phyloP scores from a whole-genome alignment of 257 asterid genomes.

The Penstemon davidsonii region DNA sequence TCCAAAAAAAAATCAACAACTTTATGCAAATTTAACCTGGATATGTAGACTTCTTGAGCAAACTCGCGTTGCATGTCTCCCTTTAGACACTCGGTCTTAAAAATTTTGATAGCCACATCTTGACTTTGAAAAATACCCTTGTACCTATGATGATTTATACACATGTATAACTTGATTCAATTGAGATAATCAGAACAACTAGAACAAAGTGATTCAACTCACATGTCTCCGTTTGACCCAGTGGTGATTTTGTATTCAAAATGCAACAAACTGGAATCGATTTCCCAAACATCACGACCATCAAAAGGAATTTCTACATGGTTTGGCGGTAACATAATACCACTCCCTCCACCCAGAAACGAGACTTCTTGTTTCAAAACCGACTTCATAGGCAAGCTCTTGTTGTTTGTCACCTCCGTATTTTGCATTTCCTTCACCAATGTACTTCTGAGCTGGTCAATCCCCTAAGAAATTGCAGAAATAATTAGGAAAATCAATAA shows the following conservation, averaged over 20 bases:
- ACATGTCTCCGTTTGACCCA: slow-evolving; percentile 77
- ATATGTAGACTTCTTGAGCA: slow-evolving; percentile 79
- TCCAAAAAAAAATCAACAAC: too few relatives aligned
- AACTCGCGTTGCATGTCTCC: slow-evolving; percentile 66
- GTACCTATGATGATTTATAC: slow-evolving; percentile 50
- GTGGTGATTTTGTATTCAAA: slow-evolving; percentile 62
- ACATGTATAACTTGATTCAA: slow-evolving; percentile 18
- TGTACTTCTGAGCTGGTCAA: slow-evolving; percentile 52
- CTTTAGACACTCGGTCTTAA: slow-evolving; percentile 50
- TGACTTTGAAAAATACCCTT: slow-evolving; percentile 67
- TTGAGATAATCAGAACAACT: not conserved
- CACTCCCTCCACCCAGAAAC: slow-evolving; percentile 33
- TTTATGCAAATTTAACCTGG: slow-evolving; percentile 47
- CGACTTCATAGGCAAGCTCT: slow-evolving; percentile 13
- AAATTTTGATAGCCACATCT: slow-evolving; percentile 85
- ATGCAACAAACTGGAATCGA: slow-evolving; percentile 56
- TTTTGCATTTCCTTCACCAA: slow-evolving; percentile 61
- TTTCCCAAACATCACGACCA: slow-evolving; percentile 81
- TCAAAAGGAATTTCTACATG: slow-evolving; percentile 52
- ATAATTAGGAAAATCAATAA: slow-evolving; percentile 20
- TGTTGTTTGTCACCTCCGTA: slow-evolving; percentile 55
- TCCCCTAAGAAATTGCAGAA: slow-evolving; percentile 46
- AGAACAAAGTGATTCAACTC: slow-evolving; percentile 34
- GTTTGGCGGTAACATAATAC: slow-evolving; percentile 30
- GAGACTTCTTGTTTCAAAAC: slow-evolving; percentile 34